phyloP scores from a whole-genome alignment of 2,329 filamentous ascomycete species.

The Mycosphaerella arachidis region DNA sequence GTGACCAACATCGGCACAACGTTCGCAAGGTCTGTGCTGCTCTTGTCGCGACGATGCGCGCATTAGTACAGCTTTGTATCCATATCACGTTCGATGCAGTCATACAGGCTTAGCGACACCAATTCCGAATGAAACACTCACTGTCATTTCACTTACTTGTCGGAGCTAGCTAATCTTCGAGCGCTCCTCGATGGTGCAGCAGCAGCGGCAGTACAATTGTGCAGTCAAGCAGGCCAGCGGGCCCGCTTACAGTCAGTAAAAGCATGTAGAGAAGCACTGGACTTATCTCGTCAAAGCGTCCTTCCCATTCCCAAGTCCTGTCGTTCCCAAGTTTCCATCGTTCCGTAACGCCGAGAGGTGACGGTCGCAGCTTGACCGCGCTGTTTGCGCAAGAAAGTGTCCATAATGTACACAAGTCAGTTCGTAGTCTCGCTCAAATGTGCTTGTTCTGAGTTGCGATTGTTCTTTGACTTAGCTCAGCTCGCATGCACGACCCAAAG shows the following conservation, averaged over 20 bases:
- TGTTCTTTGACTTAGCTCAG: background rate
- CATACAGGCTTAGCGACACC: background rate
- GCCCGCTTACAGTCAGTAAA: background rate
- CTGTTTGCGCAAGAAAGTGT: background rate
- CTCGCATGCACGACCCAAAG: background rate
- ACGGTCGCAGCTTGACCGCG: background rate
- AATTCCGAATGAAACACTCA: constrained; percentile 1
- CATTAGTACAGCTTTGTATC: background rate
- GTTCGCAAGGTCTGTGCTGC: too few species aligned
- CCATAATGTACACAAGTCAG: background rate
- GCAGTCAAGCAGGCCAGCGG: background rate
- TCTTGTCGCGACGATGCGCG: too few species aligned
- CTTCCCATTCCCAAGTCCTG: background rate
- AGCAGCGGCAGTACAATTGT: background rate
- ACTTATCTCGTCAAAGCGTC: background rate
- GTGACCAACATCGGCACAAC: too few species aligned
- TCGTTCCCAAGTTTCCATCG: background rate
- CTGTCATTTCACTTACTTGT: constrained; percentile 1
- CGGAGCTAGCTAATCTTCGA: background rate
- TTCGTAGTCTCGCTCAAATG: background rate
- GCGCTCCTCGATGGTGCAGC: background rate
- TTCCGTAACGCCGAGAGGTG: background rate
- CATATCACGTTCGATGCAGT: background rate
- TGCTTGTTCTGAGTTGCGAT: background rate
- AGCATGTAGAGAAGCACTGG: constrained; percentile 2